Evolutionary conservation across 306 rosid genomes (phyloP).

Genomic region (Malus fusca): DNA sequence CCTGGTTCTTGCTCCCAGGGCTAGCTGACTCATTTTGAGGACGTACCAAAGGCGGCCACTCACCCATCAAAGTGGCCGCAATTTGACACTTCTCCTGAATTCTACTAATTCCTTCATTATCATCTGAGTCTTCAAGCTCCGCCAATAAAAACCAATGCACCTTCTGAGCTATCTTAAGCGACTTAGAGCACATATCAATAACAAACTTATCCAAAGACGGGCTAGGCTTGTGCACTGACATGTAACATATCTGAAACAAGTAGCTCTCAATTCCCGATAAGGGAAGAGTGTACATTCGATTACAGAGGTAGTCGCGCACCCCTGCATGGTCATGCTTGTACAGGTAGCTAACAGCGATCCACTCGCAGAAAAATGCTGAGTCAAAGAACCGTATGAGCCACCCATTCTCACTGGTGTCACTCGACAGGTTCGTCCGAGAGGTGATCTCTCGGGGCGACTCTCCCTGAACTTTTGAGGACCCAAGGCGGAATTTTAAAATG

Average conservation of each 20-base stretch:
- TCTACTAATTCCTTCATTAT: slow-evolving; percentile 84
- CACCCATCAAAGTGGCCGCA: slow-evolving; percentile 88
- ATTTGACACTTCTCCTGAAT: slow-evolving; percentile 84
- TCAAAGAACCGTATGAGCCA: slow-evolving; percentile 99
- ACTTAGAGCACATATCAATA: slow-evolving; percentile 80
- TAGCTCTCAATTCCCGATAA: slow-evolving; percentile 87
- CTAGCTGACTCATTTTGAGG: slow-evolving; percentile 39
- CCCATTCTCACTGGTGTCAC: slow-evolving; percentile 84
- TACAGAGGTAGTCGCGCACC: slow-evolving; percentile 90
- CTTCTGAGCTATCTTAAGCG: slow-evolving; percentile 87
- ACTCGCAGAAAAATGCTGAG: slow-evolving; percentile 94
- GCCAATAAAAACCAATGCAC: slow-evolving; percentile 93
- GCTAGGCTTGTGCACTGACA: slow-evolving; percentile 93
- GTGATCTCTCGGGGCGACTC: slow-evolving; percentile 79
- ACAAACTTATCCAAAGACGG: slow-evolving; percentile 95
- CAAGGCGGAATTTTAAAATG: background rate
- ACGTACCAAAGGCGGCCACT: slow-evolving; percentile 62
- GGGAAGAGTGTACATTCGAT: slow-evolving; percentile 94
- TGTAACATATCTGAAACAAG: slow-evolving; percentile 90
- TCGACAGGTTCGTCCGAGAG: slow-evolving; percentile 40
- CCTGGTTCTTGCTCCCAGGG: slow-evolving; percentile 66
- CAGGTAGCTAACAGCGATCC: slow-evolving; percentile 96
- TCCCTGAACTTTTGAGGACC: background rate
- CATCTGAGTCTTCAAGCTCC: slow-evolving; percentile 86
- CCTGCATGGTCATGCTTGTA: slow-evolving; percentile 93